phyloP scores from a whole-genome alignment of 305 asterid species.

The Fraxinus sp. region DNA sequence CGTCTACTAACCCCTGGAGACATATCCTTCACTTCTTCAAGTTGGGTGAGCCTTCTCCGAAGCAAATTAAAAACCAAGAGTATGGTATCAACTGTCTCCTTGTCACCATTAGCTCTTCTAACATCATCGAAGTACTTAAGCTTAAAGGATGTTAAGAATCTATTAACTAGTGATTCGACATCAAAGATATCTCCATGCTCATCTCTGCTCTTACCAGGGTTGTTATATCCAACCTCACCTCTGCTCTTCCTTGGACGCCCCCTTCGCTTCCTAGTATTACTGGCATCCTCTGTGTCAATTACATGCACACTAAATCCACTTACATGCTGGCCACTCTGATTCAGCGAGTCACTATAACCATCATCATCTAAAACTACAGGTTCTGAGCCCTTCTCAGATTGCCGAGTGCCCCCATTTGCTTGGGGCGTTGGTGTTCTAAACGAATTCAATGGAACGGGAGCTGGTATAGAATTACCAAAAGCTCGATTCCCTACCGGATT shows the following conservation, averaged over 20 bases:
- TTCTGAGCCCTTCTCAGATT: constrained; percentile 33
- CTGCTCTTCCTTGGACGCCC: constrained; percentile 44
- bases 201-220: constrained; percentile 35
- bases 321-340: constrained; percentile 33
- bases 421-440: constrained; percentile 57
- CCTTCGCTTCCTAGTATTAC: constrained; percentile 47
- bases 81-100: constrained; percentile 35
- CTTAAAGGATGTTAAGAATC: constrained; percentile 41
- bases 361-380: constrained; percentile 36
- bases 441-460: constrained; percentile 71
- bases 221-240: constrained; percentile 31
- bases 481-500: constrained; percentile 35
- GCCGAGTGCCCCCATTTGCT: constrained; percentile 50
- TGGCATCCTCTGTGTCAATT: constrained; percentile 40
- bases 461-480: constrained; percentile 45
- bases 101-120: constrained; percentile 49
- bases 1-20: constrained; percentile 52
- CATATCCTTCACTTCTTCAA: constrained; percentile 55
- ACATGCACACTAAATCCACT: constrained; percentile 47
- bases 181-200: constrained; percentile 41
- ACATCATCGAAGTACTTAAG: constrained; percentile 49
- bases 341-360: constrained; percentile 33
- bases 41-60: constrained; percentile 57
- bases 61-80: constrained; percentile 51
- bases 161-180: constrained; percentile 42